Percentiles rank a stretch among this genome's conserved stretches.
Evolutionary conservation across 2,329 filamentous ascomycete genomes (phyloP).

Genomic region (Ophiostoma sp.): DNA sequence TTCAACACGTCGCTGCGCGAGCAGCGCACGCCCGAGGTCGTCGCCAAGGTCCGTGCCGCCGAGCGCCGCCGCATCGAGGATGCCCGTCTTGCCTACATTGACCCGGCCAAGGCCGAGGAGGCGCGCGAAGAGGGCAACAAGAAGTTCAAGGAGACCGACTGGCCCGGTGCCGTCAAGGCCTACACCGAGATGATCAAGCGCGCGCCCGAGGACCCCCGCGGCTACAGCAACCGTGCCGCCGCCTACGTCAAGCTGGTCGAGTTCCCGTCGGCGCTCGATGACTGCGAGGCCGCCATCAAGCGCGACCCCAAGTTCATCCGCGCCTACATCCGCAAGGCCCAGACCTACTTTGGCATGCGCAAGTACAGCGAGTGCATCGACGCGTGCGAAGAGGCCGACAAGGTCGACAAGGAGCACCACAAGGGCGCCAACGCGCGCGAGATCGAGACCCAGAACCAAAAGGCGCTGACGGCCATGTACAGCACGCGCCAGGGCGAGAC

Average conservation of each 20-base stretch:
- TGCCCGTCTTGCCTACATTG: constrained; percentile 75
- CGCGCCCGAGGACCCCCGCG: constrained; percentile 82
- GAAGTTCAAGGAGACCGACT: constrained; percentile 96
- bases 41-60: constrained; percentile 83
- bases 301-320: constrained; percentile 88
- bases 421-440: constrained; percentile 76
- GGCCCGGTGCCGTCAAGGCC: constrained; percentile 88
- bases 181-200: constrained; percentile 98
- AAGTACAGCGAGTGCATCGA: constrained; percentile 96
- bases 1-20: constrained; percentile 94
- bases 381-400: constrained; percentile 72
- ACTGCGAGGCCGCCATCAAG: constrained; percentile 88
- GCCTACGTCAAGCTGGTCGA: constrained; percentile 95
- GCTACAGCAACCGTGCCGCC: constrained; percentile 95
- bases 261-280: constrained; percentile 86
- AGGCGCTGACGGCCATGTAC: constrained; percentile 87
- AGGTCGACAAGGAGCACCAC: constrained; percentile 65
- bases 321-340: constrained; percentile 93
- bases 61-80: constrained; percentile 79
- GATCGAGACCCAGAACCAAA: constrained; percentile 90
- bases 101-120: constrained; percentile 88
- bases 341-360: constrained; percentile 94
- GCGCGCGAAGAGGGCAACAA: constrained; percentile 90
- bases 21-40: constrained; percentile 89
- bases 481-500: constrained; percentile 86